Base-by-base conservation (phyloP, 257 asterid genomes). In the Scutellaria barbata region DNA sequence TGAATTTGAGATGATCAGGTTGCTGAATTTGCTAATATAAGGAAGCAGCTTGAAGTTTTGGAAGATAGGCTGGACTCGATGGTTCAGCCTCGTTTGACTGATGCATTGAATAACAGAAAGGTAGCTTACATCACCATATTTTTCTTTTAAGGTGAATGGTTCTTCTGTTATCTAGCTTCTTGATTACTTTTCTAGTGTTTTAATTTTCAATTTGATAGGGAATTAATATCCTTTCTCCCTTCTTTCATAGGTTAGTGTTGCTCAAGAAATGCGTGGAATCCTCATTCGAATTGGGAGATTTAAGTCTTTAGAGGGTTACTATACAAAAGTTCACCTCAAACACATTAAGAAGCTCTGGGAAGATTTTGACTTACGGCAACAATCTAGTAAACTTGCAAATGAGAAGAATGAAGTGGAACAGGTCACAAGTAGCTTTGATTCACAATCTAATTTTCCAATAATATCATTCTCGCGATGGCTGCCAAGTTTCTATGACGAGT, bases 1-100 rank as follows among this genome's bases (percentile, higher is more conserved):
- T 75, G 68, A 68, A 63, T 52, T 69, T 56, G 40, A 14, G 57
- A 69, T 75, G 77, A 78, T 73, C 92, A 95, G 99, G 98, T 95
- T 75, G 98, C 99, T 16, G 99, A 95, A 83, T 95, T 95, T 80
- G 99, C 98, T 61, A 95, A 95, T 81, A 90, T 95, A 74, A 89
- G 98, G 84, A 95, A 84, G 88, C 98, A 95, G 78, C 99, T 95
- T 72, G 98, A 92, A 87, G 97, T 95, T 59, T 78, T 95, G 76
- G 99, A 95, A 82, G 97, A 95, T 80, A 88, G 99, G 86, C 84
- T 95, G 69, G 99, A 95, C 78, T 84, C 93, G 22, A 92, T 95
- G 94, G 99, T 95, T 61, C 99, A 95, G 75, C 96, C 98, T 81
- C 97, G 88, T 73, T 81, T 95, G 62, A 88, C 93, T 8, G 99